Base-by-base conservation (phyloP, 106 monocot species). In the Dendrobium chrysotoxum region DNA sequence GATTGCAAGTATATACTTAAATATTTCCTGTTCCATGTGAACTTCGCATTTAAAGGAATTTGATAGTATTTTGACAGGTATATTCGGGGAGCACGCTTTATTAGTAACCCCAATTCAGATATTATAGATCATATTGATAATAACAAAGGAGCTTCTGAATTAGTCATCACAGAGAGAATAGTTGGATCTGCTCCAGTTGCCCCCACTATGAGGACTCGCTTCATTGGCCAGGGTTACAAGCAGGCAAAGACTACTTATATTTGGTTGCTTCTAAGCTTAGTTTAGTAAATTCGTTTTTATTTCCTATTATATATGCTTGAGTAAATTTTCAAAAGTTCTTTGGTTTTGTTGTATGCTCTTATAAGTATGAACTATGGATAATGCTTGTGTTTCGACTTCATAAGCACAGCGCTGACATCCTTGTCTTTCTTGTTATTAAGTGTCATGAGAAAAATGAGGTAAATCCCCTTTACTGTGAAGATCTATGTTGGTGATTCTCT, bases 151-250 rank as follows among this genome's bases (percentile, higher is more conserved):
- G 12, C 40, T 25, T 44, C 30, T 4, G 46, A 81, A 78, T 77
- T 79, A 38, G n/a, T 64, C n/a, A 46, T 38, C 10, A 68, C 47
- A 46, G 42, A 74, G 39, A 77, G 30, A 57, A 76, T 21, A 30
- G 50, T 6, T 67, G 75, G 75, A 7, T 35, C 77, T 18, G 13
- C 13, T 5, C 50, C 80, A 80, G 75, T 57, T 39, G 53, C 44
- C 8, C 77, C 90, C 5, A 84, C 85, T 5, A 28, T 92, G 0
- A 81, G 84, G 31, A 83, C 89, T 39, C 92, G 94, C 30, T 85
- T 97, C 57, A 42, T 91, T 21, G 94, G 94, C 39, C 97, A 97
- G 79, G 85, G 97, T 45, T 97, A 97, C 70, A 97, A 97, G 77
- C 97, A 97, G 97, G 97, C 89, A 77, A 64, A 15, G 3, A 9